Conservation (phyloP, 345 rosid genomes). For the Eucalyptus pauciflora region DNA sequence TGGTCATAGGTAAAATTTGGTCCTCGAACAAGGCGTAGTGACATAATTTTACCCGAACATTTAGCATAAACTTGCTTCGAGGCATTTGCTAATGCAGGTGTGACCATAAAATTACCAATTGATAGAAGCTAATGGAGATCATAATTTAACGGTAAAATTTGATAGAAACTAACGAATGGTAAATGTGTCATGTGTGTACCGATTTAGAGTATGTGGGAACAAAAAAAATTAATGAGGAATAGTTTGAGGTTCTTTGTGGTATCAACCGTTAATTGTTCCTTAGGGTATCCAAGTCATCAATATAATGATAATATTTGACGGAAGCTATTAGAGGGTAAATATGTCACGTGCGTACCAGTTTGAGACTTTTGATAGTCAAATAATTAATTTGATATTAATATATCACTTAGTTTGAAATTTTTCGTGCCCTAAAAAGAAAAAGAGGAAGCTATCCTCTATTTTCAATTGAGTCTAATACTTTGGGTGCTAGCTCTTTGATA, state of each 20-base stretch:
- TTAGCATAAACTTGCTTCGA: neutral
- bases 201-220: accelerated
- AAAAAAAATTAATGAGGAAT: accelerated
- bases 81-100: accelerated
- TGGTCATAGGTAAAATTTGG: accelerated
- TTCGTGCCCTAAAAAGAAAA: too few relatives aligned
- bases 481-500: neutral
- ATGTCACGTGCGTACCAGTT: accelerated
- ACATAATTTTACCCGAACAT: neutral
- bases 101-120: neutral
- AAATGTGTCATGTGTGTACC: accelerated
- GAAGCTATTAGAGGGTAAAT: accelerated
- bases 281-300: accelerated
- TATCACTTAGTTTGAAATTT: too few relatives aligned
- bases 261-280: accelerated
- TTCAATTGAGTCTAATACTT: neutral
- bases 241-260: accelerated
- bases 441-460: neutral
- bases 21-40: accelerated
- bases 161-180: accelerated
- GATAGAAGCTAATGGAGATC: neutral
- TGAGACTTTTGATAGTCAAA: accelerated
- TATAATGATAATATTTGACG: accelerated
- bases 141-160: too few relatives aligned
- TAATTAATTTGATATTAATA: too few relatives aligned